A percentile compares a stretch with the other conserved stretches of the same genome.
These are phyloP conservation scores for Fagopyrum homotropicum DNA, from an alignment of 148 eudicot species.

Conservation along the genomic window DNA sequence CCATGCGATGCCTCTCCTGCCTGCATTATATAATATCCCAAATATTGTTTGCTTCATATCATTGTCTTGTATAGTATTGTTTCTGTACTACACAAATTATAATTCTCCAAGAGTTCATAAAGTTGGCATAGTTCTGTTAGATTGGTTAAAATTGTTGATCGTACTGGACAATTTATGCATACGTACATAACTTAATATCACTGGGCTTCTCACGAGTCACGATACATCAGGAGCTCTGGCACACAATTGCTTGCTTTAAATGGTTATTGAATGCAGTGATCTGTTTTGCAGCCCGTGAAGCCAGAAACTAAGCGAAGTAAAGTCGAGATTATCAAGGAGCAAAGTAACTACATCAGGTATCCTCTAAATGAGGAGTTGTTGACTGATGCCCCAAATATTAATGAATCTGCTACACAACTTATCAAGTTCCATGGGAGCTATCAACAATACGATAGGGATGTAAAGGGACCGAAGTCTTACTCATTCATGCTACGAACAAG, in stretches of 20 bases:
- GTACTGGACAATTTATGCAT: neutral
- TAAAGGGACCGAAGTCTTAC: slow-evolving; percentile 70
- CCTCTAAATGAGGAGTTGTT: slow-evolving; percentile 88
- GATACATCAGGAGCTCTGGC: too few relatives aligned
- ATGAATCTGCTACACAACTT: slow-evolving; percentile 83
- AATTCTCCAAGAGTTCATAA: neutral
- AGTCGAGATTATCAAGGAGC: slow-evolving; percentile 90
- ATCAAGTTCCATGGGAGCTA: slow-evolving; percentile 99
- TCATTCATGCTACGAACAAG: slow-evolving; percentile 99
- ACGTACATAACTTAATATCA: neutral
- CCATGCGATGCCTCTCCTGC: too few relatives aligned
- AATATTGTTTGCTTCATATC: too few relatives aligned
- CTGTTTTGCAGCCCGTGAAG: slow-evolving; percentile 73
- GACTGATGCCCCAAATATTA: slow-evolving; percentile 70
- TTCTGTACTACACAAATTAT: neutral
- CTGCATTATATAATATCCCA: too few relatives aligned
- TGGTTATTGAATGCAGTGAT: neutral
- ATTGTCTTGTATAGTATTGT: too few relatives aligned
- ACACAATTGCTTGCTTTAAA: neutral
- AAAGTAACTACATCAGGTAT: slow-evolving; percentile 87
- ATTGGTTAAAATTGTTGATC: neutral
- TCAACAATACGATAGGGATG: slow-evolving; percentile 74
- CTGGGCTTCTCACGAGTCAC: neutral
- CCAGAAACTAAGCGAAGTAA: slow-evolving; percentile 91
- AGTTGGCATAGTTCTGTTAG: neutral